Evolutionary conservation across 176 grass and related monocot species (phyloP).

Genomic region (Avena sativa): DNA sequence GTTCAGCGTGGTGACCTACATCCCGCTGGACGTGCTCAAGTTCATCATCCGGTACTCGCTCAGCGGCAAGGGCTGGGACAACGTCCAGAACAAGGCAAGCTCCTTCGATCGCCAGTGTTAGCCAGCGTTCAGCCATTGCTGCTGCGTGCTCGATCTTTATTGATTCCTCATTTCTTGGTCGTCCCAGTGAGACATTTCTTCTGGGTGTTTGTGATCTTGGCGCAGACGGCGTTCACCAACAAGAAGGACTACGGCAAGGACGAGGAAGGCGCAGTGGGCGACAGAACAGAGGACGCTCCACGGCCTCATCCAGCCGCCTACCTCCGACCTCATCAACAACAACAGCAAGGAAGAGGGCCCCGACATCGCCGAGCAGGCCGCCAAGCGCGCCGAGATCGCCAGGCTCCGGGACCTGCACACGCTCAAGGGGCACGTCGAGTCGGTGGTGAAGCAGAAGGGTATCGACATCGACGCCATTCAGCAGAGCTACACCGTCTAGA

Average conservation of each 20-base stretch:
- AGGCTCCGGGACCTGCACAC: conserved; percentile 64
- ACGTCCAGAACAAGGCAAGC: conserved; percentile 67
- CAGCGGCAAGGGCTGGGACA: conserved; percentile 56
- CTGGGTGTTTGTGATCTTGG: conserved; percentile 37
- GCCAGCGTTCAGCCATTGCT: too few relatives aligned
- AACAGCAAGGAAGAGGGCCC: conserved; percentile 38
- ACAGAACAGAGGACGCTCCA: conserved; percentile 52
- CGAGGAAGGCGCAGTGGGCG: conserved; percentile 59
- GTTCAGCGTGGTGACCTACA: conserved; percentile 76
- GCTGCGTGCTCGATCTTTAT: not conserved
- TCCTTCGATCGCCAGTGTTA: not conserved
- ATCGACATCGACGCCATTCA: conserved; percentile 60
- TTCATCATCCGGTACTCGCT: conserved; percentile 73
- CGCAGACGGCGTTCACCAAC: conserved; percentile 50
- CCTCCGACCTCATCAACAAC: conserved; percentile 29
- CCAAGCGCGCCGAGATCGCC: conserved; percentile 61
- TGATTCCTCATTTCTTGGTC: not conserved
- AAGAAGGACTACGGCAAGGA: conserved; percentile 55
- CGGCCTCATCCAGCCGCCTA: conserved; percentile 50
- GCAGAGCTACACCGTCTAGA: conserved; percentile 54
- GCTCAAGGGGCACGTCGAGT: conserved; percentile 58
- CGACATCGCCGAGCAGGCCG: conserved; percentile 55
- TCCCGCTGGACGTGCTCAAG: conserved; percentile 89
- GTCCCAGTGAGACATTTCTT: conserved; percentile 47
- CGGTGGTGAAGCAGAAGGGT: conserved; percentile 59